Evolutionary conservation across 2,329 filamentous ascomycete genomes (phyloP).

Genomic region (Mycosphaerella sp.): DNA sequence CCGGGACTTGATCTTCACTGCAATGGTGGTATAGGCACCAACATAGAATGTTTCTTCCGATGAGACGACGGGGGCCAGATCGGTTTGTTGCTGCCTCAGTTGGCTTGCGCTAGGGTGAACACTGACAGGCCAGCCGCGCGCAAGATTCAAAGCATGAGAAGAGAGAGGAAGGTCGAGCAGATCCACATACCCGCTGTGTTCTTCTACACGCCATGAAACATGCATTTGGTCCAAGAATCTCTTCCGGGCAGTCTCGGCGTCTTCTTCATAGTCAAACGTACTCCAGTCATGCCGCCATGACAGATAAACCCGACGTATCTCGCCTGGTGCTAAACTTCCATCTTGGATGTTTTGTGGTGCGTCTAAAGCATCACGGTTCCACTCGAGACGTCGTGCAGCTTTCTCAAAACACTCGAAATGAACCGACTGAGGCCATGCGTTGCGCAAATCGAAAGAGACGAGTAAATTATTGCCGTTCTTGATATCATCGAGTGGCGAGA

Average conservation of each 20-base stretch:
- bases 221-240: constrained; percentile 19
- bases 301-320: constrained; percentile 21
- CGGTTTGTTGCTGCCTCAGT: background rate
- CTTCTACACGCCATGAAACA: constrained; percentile 21
- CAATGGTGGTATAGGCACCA: background rate
- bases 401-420: constrained; percentile 32
- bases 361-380: constrained; percentile 5
- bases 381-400: constrained; percentile 1
- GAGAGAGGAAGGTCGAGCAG: constrained; percentile 17
- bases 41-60: background rate
- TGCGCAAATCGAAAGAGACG: constrained; percentile 75
- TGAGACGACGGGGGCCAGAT: constrained; percentile 12
- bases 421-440: constrained; percentile 81
- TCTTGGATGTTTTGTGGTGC: constrained; percentile 5
- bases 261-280: constrained; percentile 10
- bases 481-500: constrained; percentile 53
- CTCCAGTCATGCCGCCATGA: constrained; percentile 5
- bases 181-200: constrained; percentile 22
- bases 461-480: constrained; percentile 60
- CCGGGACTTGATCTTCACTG: constrained; percentile 9
- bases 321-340: constrained; percentile 19
- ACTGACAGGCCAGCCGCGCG: constrained; percentile 16
- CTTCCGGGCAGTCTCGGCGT: constrained; percentile 13
- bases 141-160: constrained; percentile 13
- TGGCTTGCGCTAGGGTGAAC: background rate